Evolutionary conservation across 192 early-diverging fungal genomes (phyloP), one percentile per base, ranked within the genome.

Genomic region (Podila clonocystis): DNA sequence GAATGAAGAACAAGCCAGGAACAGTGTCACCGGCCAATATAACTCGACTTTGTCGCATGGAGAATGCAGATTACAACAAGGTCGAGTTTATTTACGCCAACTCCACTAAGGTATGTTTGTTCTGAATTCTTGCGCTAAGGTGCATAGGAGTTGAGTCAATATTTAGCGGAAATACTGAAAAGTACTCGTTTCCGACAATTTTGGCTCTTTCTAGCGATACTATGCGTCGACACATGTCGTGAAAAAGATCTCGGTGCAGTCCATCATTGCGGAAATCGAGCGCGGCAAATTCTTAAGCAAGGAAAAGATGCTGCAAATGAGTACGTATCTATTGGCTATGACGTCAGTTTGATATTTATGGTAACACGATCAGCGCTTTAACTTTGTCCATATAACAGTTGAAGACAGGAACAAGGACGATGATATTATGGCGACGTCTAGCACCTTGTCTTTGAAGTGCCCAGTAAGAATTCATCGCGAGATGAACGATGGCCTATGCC

Each of bases 381-480:
- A 26, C 38, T 3, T 11, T 45, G 17, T 19, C n/a, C 12, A 12
- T 34, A 5, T 45, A 36, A 29, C 34, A 73, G 87, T 80, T 31
- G 74, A 72, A 69, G 73, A 70, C 15, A 62, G 70, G 20, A 83
- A 84, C 30, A 89, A 87, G 50, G 92, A 93, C 45, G 86, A 88
- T 62, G 94, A 95, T 58, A 74, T 95, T 58, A 85, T 91, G 33
- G 83, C 88, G 15, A 87, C 86, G 2, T 87, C 88, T 1, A 91
- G 90, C 48, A 85, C 89, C 17, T 71, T 95, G 0, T 91, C 91
- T 11, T 84, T 94, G 29, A 95, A 91, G 67, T 92, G 91, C 62
- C 94, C 94, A 19, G 88, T 94, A 76, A 85, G 93, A 15, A 12
- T 15, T 45, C 2, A 2, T 1, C 3, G 8, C 3, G 41, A 12